Evolutionary conservation across 2,329 filamentous ascomycete species (phyloP), one percentile per base, ranked within the genome.

Genomic region (Dactylellina haptotyla): DNA sequence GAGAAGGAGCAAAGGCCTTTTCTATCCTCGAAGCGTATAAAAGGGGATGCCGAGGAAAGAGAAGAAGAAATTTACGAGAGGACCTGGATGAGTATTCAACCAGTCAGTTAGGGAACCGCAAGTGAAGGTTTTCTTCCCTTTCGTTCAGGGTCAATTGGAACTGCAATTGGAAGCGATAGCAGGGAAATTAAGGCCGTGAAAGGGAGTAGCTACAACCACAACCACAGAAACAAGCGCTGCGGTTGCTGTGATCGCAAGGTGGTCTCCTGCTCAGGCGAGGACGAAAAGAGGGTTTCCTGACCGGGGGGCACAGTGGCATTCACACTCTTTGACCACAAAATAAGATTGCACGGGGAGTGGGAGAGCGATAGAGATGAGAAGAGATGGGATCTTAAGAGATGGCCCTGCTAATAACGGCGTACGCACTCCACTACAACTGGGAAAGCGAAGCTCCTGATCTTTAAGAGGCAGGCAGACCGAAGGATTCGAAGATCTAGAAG

Each of bases 121-220:
- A 25, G 18, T 25, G 50, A 54, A 23, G 18, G 3, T 34, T 53
- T 53, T 39, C 16, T 41, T 41, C 16, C 16, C 16, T 41, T 6
- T 6, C 18, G 2, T 41, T 58, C 63, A 67, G 63, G 63, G 63
- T 59, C 63, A 59, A 67, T 59, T 51, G 50, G 41, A 57, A 51
- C 50, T 48, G 63, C 46, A 66, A 41, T 46, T 58, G 51, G 62
- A 56, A 57, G 50, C 41, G 53, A 46, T 41, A 43, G 50, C 26
- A 30, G 16, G 39, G 39, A 23, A 46, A 43, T 26, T 43, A 45
- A 25, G 39, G 28, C 20, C n/a, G 18, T 32, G 23, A 32, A 10
- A 32, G 43, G 50, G 16, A 56, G 30, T 30, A 26, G 45, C 25
- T 26, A 6, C 25, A 18, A 51, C 18, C 37, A 41, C 37, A 41